Evolutionary conservation across 2,329 filamentous ascomycete species (phyloP).

Genomic region (Epichloe sylvatica): DNA sequence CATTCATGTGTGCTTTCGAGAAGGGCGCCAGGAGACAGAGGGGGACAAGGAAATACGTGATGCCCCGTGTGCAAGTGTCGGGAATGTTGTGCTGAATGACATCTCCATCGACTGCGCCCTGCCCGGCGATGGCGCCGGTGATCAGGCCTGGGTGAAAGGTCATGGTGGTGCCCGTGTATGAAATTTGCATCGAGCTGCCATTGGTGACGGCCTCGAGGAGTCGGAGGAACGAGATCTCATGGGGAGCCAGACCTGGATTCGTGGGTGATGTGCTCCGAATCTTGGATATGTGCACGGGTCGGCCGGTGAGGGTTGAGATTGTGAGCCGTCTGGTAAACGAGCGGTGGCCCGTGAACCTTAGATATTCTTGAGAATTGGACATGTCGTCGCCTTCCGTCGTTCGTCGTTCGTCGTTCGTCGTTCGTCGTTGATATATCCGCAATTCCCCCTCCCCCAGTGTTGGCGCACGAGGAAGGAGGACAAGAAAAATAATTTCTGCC

Average conservation of each 20-base stretch:
- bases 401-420: neutral
- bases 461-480: neutral
- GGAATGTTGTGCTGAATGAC: constrained; percentile 72
- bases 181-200: constrained; percentile 87
- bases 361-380: constrained; percentile 36
- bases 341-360: constrained; percentile 74
- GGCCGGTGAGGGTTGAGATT: constrained; percentile 80
- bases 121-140: constrained; percentile 65
- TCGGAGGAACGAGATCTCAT: constrained; percentile 91
- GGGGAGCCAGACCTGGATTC: constrained; percentile 73
- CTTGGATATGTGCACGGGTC: constrained; percentile 79
- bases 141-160: constrained; percentile 88
- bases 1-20: constrained; percentile 78
- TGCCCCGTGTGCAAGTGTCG: constrained; percentile 60
- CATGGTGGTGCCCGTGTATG: constrained; percentile 86
- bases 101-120: constrained; percentile 55
- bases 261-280: constrained; percentile 80
- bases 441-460: neutral
- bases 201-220: constrained; percentile 92
- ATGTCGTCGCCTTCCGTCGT: constrained; percentile 1
- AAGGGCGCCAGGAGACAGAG: constrained; percentile 87
- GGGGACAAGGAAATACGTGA: constrained; percentile 85
- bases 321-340: constrained; percentile 73
- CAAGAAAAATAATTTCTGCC: constrained; percentile 27
- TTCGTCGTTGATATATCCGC: neutral